Conservation (phyloP, 495 filamentous ascomycete genomes). For the Aspergillus wentii region DNA sequence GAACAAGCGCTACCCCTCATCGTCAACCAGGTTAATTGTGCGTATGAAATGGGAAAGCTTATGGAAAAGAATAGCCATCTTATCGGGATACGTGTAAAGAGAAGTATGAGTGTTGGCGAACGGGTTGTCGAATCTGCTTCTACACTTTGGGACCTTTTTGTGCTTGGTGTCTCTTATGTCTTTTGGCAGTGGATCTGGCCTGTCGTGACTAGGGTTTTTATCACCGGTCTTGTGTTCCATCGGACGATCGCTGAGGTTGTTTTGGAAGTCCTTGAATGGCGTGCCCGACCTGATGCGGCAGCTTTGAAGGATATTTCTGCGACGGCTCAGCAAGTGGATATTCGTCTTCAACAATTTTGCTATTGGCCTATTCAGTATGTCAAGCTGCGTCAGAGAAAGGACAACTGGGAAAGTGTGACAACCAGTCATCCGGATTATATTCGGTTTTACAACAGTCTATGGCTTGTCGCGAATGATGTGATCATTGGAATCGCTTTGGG, state of each 20-base stretch:
- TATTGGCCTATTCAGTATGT: slow-evolving; percentile 98
- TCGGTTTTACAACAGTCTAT: slow-evolving; percentile 96
- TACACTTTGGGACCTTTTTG: slow-evolving; percentile 69
- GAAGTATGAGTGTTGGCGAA: slow-evolving; percentile 88
- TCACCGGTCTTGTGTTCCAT: slow-evolving; percentile 74
- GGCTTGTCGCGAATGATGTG: slow-evolving; percentile 97
- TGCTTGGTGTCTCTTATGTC: slow-evolving; percentile 64
- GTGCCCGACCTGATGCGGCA: slow-evolving; percentile 69
- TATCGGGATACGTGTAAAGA: slow-evolving; percentile 72
- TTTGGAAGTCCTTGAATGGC: slow-evolving; percentile 80
- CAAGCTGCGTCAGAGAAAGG: slow-evolving; percentile 79
- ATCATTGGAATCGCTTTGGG: slow-evolving; percentile 97
- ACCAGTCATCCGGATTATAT: slow-evolving; percentile 98
- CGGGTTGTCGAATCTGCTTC: slow-evolving; percentile 91
- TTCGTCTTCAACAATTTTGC: slow-evolving; percentile 95
- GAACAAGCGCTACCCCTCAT: slow-evolving; percentile 76
- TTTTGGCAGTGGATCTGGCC: slow-evolving; percentile 76
- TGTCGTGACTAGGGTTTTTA: slow-evolving; percentile 64
- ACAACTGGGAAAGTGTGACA: slow-evolving; percentile 93
- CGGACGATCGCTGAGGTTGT: slow-evolving; percentile 76
- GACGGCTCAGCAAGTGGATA: slow-evolving; percentile 97
- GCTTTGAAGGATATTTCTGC: slow-evolving; percentile 94
- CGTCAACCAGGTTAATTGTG: slow-evolving; percentile 94
- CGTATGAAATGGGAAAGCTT: slow-evolving; percentile 77
- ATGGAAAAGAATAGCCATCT: slow-evolving; percentile 83